Evolutionary conservation across 805 yeast genomes (phyloP).

Genomic region (Wickerhamiella qilinensis): DNA sequence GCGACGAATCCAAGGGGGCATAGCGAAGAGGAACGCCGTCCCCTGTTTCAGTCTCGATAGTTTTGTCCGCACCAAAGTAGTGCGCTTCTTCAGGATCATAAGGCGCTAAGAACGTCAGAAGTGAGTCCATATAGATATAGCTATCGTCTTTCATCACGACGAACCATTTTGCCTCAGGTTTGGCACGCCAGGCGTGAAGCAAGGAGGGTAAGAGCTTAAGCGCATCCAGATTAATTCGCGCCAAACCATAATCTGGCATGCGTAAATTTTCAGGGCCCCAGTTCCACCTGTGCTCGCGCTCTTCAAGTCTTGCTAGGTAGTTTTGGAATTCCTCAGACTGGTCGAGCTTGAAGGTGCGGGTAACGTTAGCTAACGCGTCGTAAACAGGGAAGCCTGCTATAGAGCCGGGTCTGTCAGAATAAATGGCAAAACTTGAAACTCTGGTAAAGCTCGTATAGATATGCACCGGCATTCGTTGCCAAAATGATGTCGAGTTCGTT

Average conservation of each 20-base stretch:
- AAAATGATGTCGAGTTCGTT: conserved; percentile 23
- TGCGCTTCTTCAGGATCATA: background rate
- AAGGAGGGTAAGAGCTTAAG: conserved; percentile 25
- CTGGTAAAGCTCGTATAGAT: conserved; percentile 22
- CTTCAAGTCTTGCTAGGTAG: conserved; percentile 16
- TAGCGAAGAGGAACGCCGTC: conserved; percentile 14
- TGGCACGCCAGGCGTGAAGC: conserved; percentile 20
- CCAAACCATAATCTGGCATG: conserved; percentile 11
- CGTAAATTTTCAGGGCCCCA: conserved; percentile 9
- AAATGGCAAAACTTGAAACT: conserved; percentile 22
- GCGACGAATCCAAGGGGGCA: conserved; percentile 27
- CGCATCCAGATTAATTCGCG: background rate
- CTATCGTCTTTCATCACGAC: conserved; percentile 25
- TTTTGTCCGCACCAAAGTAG: background rate
- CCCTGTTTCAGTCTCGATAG: background rate
- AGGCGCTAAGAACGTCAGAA: background rate
- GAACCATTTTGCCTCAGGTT: conserved; percentile 23
- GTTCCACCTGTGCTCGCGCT: conserved; percentile 14
- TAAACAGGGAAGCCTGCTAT: conserved; percentile 22
- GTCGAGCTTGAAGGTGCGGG: background rate
- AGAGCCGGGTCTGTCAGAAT: conserved; percentile 21
- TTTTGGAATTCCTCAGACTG: conserved; percentile 9
- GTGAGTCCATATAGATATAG: conserved; percentile 13
- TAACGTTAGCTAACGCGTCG: conserved; percentile 9
- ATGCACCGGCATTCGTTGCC: conserved; percentile 25